phyloP scores from a whole-genome alignment of 164 flowering plant species.

The Warburgia ugandensis region DNA sequence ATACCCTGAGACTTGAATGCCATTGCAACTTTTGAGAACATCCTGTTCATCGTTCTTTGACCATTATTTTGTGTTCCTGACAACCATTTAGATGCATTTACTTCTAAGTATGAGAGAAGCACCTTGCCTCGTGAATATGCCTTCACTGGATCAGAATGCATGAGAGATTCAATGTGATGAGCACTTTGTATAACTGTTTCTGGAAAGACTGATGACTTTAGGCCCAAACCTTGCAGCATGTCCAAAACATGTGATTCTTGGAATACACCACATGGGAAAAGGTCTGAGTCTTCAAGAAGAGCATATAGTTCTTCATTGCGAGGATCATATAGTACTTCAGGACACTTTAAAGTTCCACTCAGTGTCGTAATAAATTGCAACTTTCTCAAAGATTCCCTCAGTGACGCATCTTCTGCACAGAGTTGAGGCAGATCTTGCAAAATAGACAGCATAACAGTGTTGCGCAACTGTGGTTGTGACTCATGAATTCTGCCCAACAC shows the following conservation, averaged over 20 bases:
- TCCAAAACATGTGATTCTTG: constrained; percentile 59
- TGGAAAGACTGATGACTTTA: constrained; percentile 63
- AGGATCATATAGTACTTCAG: constrained; percentile 77
- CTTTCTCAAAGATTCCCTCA: constrained; percentile 53
- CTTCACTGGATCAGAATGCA: constrained; percentile 54
- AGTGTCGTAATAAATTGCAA: constrained; percentile 73
- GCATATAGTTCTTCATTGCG: constrained; percentile 85
- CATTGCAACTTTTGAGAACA: constrained; percentile 61
- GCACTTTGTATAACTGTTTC: constrained; percentile 78
- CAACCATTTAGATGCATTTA: constrained; percentile 75
- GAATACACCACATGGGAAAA: constrained; percentile 68
- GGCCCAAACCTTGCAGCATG: constrained; percentile 85
- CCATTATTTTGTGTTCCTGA: constrained; percentile 31
- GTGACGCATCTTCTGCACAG: constrained; percentile 56
- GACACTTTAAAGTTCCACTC: constrained; percentile 51
- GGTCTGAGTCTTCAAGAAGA: constrained; percentile 68
- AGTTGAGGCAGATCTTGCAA: constrained; percentile 76
- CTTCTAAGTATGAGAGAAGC: constrained; percentile 85
- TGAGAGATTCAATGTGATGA: constrained; percentile 51
- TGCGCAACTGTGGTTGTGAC: constrained; percentile 60
- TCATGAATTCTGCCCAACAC: constrained; percentile 49
- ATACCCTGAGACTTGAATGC: constrained; percentile 44
- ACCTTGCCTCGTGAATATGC: constrained; percentile 71
- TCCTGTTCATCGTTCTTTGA: constrained; percentile 44
- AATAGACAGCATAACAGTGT: constrained; percentile 64